Evolutionary conservation across 225 moss, liverwort and hornwort species (phyloP), one percentile per base, ranked within the genome.

Genomic region (Thuidium tamariscinum): DNA sequence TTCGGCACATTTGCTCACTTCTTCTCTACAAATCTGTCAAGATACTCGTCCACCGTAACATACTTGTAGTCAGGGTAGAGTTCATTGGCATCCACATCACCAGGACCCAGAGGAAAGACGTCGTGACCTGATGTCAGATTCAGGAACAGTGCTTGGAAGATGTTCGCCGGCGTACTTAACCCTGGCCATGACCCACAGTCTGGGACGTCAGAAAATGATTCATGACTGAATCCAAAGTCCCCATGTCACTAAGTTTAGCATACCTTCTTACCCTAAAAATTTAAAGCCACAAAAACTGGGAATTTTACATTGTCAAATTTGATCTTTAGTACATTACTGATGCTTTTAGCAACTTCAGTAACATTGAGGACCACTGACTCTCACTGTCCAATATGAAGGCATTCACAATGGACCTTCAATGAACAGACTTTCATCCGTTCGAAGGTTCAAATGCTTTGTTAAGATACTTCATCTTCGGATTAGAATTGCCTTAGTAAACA

Each of bases 21-120:
- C 15, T 74, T 87, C 84, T 84, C 17, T 37, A 87, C 62, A 74
- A 76, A 90, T 2, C 12, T 44, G 69, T 87, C 76, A 6, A 90
- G 67, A 34, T 54, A 90, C 36, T 90, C 32, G 52, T 81, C 81
- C 55, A 75, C 81, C 21, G 84, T 69, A 0, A 87, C 80, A 16
- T 76, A 87, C 81, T 84, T 75, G 81, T 36, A 69, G 69, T 87
- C 74, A 8, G 87, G 87, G 68, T 51, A 90, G 32, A 90, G 69
- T 73, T 87, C 81, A 44, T 81, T 76, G 69, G 89, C 89, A 30
- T 61, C 69, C 55, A 56, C 82, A 56, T 85, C 48, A 8, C 7
- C 13, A 14, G 81, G 63, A 49, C 42, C 74, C 30, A 89, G 36
- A 16, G 87, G 87, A 56, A 54, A 83, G 18, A 62, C 4, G 11